These are phyloP conservation scores for Aphanomyces euteiches DNA, from an alignment of 352 stramenopile genomes.

Conservation along the genomic window DNA sequence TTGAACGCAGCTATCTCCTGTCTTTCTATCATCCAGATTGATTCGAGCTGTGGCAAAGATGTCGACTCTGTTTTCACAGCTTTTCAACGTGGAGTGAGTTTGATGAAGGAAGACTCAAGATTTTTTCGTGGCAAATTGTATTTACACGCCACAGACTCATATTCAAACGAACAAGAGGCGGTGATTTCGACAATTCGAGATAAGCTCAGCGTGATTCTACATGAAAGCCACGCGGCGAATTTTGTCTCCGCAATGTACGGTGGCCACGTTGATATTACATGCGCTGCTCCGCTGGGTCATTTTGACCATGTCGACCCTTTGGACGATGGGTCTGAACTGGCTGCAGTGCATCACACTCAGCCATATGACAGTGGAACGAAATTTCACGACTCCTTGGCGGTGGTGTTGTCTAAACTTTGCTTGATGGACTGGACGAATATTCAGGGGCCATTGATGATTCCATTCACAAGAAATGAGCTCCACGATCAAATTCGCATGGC, in stretches of 20 bases:
- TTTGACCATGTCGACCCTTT: conserved; percentile 60
- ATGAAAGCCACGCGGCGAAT: conserved; percentile 47
- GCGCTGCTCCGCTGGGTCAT: conserved; percentile 61
- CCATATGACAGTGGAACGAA: conserved; percentile 44
- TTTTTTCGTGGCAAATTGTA: conserved; percentile 60
- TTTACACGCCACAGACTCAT: conserved; percentile 73
- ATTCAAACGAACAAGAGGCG: conserved; percentile 50
- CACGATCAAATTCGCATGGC: too few relatives aligned
- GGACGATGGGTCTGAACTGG: conserved; percentile 40
- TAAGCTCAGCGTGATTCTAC: conserved; percentile 49
- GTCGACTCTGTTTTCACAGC: conserved; percentile 60
- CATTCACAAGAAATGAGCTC: too few relatives aligned
- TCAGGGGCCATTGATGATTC: conserved; percentile 34
- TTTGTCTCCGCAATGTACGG: conserved; percentile 66
- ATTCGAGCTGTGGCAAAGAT: conserved; percentile 75
- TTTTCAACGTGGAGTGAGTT: conserved; percentile 60
- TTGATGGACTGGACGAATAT: conserved; percentile 74
- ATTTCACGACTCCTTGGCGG: conserved; percentile 65
- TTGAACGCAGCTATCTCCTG: conserved; percentile 66
- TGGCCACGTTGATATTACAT: conserved; percentile 56
- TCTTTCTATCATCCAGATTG: conserved; percentile 78
- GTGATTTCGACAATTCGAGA: conserved; percentile 47
- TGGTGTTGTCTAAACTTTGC: conserved; percentile 68
- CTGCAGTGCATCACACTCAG: conserved; percentile 33
- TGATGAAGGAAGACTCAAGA: conserved; percentile 54